phyloP scores from a whole-genome alignment of 2,329 filamentous ascomycete species.

The Chrysoporthe deuterocubensis region DNA sequence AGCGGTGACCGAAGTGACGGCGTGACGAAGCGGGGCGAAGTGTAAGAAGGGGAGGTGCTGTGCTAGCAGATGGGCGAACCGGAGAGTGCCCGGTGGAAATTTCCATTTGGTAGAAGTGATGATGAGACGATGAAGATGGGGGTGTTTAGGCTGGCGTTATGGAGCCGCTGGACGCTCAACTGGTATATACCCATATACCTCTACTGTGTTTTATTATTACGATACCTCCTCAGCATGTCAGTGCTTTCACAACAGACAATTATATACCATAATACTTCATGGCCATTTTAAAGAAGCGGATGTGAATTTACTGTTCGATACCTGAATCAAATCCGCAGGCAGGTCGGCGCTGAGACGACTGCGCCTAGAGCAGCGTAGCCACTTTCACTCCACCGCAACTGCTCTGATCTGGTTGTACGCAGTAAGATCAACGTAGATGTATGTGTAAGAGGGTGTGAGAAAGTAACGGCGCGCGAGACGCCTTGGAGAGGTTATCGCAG shows the following conservation, averaged over 20 bases:
- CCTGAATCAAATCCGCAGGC: too few species aligned
- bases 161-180: neutral
- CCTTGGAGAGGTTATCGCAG: too few species aligned
- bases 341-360: too few species aligned
- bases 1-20: neutral
- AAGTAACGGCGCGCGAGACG: too few species aligned
- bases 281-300: neutral
- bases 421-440: too few species aligned
- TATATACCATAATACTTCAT: too few species aligned
- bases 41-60: neutral
- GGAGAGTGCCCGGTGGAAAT: neutral
- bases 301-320: too few species aligned
- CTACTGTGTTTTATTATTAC: neutral
- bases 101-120: neutral
- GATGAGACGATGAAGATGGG: neutral
- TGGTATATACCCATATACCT: neutral
- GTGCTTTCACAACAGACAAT: neutral
- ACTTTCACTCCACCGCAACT: too few species aligned
- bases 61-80: too few species aligned
- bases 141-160: neutral
- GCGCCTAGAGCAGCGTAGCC: too few species aligned
- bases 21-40: neutral
- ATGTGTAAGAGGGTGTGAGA: too few species aligned
- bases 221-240: conserved; percentile 6
- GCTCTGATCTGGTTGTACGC: too few species aligned